These are phyloP conservation scores for Trypethelium eluteriae DNA, from an alignment of 495 filamentous ascomycete genomes.

Conservation along the genomic window DNA sequence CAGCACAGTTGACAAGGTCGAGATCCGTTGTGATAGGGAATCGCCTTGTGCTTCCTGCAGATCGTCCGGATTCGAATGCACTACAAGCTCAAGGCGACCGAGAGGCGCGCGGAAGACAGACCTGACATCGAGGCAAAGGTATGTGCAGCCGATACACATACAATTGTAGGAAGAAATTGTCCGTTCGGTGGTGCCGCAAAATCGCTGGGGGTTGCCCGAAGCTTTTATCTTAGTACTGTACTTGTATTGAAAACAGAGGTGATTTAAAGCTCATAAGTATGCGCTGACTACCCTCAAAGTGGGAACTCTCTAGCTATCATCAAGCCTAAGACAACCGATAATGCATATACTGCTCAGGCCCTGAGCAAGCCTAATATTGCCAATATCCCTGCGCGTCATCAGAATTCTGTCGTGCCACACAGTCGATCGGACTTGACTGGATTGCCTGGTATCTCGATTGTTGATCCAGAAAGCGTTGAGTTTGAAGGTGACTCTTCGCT, in stretches of 20 bases:
- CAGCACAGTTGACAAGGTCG: background rate
- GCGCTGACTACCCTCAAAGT: background rate
- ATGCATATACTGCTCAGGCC: background rate
- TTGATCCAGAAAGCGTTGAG: slow-evolving; percentile 7
- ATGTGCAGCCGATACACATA: background rate
- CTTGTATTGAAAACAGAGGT: background rate
- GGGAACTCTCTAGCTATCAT: background rate
- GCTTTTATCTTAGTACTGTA: too few relatives aligned
- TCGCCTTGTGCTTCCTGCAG: slow-evolving; percentile 5
- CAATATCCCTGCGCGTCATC: background rate
- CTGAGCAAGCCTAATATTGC: background rate
- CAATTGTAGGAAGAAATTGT: too few relatives aligned
- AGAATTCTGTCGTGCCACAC: background rate
- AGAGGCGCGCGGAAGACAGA: slow-evolving; percentile 4
- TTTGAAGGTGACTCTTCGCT: slow-evolving; percentile 5
- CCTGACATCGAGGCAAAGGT: slow-evolving; percentile 8
- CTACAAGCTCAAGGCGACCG: slow-evolving; percentile 2
- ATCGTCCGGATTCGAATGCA: slow-evolving; percentile 5
- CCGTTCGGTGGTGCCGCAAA: too few relatives aligned
- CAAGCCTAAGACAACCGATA: background rate
- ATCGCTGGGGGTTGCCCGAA: too few relatives aligned
- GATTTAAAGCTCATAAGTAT: background rate
- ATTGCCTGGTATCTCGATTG: background rate
- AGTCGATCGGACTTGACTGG: background rate
- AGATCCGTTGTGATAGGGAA: slow-evolving; percentile 11